Base-by-base conservation (phyloP, 2,329 filamentous ascomycete genomes). In the Boeremia exigua region DNA sequence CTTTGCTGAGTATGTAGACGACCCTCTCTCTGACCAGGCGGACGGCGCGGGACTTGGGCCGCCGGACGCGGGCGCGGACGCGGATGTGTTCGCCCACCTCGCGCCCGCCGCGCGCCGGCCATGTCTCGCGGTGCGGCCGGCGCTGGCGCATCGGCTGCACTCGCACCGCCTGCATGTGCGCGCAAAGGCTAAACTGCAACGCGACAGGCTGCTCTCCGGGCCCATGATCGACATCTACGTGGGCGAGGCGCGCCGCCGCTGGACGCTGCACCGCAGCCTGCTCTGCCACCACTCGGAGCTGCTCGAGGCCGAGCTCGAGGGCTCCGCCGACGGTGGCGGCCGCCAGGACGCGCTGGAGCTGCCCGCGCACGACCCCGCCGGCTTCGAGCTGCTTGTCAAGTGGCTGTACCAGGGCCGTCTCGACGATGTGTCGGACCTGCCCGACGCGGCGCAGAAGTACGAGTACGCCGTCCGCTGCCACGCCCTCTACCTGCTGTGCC, bases 321-420 rank as follows among this genome's bases (percentile, higher is more conserved):
- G 77, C 32, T 68, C 75, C 32, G 73, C 69, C 33, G 69, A 76
- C 48, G 50, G 45, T 34, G 68, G 45, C 37, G 68, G 68, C 39
- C 71, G 74, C 45, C 67, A 72, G 25, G 74, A 77, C 33, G 77
- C 67, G 49, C 69, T 84, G 27, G 80, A 83, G 34, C 71, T 84
- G 17, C 74, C 74, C 15, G 77, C 83, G 11, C 74, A 82, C 65
- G 81, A 83, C 50, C 80, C 82, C 3, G 69, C 71, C 7, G 82
- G 81, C 23, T 84, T 84, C 61, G 81, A 83, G 66, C 67, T 84
- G 55, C 75, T 84, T 14, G 80, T 84, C 6, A 83, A 83, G 69
- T 84, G 81, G 81, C 74, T 84, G 8, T 84, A 84, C 52, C 82
- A 84, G 66, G 82, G 82, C 47, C 78, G 72, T 39, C 76, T 84